A percentile compares a stretch with the other conserved stretches of the same genome.
Evolutionary conservation across 2,329 filamentous ascomycete species (phyloP).

Genomic region (Xylaria sp.): DNA sequence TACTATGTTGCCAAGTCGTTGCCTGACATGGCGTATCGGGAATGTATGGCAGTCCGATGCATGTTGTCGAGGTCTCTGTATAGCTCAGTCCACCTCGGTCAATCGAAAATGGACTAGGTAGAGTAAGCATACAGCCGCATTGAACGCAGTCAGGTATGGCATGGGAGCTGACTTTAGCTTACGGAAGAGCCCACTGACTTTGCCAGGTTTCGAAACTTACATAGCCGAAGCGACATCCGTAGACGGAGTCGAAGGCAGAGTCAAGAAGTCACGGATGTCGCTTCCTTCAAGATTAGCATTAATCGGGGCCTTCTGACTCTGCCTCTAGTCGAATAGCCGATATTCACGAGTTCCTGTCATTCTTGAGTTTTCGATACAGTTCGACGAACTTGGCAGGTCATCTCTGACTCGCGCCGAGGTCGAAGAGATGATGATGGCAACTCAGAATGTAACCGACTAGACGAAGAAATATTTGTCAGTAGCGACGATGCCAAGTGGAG

Average conservation of each 20-base stretch:
- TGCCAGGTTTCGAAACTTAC: not conserved
- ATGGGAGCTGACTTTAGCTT: not conserved
- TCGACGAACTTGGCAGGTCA: not conserved
- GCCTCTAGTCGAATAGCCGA: not conserved
- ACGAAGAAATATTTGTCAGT: not conserved
- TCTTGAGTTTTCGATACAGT: not conserved
- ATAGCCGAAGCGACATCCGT: not conserved
- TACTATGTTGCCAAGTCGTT: not conserved
- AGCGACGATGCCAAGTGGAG: not conserved
- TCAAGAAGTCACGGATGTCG: slow-evolving; percentile 4
- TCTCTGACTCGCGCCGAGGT: not conserved
- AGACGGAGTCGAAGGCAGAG: not conserved
- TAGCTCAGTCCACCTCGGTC: not conserved
- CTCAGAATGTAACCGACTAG: not conserved
- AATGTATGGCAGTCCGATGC: not conserved
- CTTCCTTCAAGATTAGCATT: not conserved
- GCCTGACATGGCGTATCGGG: not conserved
- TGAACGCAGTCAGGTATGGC: not conserved
- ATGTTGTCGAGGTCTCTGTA: not conserved
- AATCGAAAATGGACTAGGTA: not conserved
- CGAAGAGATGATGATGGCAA: not conserved
- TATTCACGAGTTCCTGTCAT: not conserved
- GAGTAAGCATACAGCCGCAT: not conserved
- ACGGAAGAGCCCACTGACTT: not conserved
- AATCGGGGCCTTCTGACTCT: not conserved